Percentiles rank a stretch among this genome's conserved stretches.
phyloP scores from a whole-genome alignment of 331 rosid species.

The Spiraea crenata region DNA sequence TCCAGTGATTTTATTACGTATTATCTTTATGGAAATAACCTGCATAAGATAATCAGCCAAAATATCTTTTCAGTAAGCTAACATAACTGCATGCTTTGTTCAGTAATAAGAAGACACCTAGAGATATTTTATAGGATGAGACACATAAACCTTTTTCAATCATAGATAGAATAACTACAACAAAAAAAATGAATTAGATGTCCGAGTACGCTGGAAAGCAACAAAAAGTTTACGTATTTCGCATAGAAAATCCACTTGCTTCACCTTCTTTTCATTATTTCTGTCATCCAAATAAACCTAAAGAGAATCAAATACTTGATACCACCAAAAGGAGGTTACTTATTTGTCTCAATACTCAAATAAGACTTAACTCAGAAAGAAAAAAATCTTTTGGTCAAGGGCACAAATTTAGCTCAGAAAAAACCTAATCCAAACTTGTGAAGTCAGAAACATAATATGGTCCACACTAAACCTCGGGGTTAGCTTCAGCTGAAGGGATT shows the following conservation, averaged over 20 bases:
- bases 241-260: neutral
- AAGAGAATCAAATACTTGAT: neutral
- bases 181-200: neutral
- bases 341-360: neutral
- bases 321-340: neutral
- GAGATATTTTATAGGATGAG: neutral
- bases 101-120: neutral
- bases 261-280: neutral
- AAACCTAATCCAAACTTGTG: neutral
- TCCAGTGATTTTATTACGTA: slow-evolving; percentile 79
- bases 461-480: neutral
- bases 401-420: neutral
- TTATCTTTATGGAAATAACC: slow-evolving; percentile 83
- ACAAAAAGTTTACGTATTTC: neutral
- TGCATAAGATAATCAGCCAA: slow-evolving; percentile 10
- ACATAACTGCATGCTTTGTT: slow-evolving; percentile 1
- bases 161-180: neutral
- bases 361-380: neutral
- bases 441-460: neutral
- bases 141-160: neutral
- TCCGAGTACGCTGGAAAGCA: neutral
- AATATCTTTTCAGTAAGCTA: neutral
- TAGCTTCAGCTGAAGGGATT: too few species aligned
- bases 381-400: neutral
- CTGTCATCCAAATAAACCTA: neutral